A percentile compares a stretch with the other conserved stretches of the same genome.
Conservation (phyloP, 1,139 yeast species). For the Hanseniaspora sp. region DNA sequence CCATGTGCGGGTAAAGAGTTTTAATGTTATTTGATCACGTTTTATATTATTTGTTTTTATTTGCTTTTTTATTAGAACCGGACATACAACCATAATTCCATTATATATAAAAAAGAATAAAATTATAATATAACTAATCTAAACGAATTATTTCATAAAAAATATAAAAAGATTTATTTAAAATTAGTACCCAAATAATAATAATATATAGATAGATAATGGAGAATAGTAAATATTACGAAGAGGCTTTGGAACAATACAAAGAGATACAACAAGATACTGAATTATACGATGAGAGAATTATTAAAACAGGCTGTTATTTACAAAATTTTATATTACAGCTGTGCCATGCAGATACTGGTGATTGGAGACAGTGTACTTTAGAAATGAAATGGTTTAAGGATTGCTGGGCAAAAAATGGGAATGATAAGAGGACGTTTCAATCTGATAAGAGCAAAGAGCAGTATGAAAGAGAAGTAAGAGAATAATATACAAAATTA, state of each 20-base stretch:
- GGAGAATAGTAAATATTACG: conserved; percentile 23
- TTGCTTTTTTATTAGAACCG: too few relatives aligned
- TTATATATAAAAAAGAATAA: too few relatives aligned
- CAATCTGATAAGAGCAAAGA: conserved; percentile 24
- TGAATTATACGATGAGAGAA: conserved; percentile 49
- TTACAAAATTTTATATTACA: conserved; percentile 51
- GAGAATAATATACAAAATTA: neutral
- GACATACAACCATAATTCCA: too few relatives aligned
- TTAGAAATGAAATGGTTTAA: conserved; percentile 37
- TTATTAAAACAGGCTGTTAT: conserved; percentile 58
- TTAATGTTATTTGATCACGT: too few relatives aligned
- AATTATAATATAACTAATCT: too few relatives aligned
- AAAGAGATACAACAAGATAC: conserved; percentile 22
- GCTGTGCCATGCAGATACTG: conserved; percentile 67
- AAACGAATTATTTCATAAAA: neutral
- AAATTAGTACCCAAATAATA: neutral
- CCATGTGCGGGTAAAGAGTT: too few relatives aligned
- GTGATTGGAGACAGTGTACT: conserved; percentile 67
- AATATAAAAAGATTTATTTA: neutral
- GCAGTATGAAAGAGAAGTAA: conserved; percentile 4
- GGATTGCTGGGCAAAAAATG: conserved; percentile 26
- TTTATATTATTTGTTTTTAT: too few relatives aligned
- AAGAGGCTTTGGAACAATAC: conserved; percentile 28
- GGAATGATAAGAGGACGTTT: conserved; percentile 26
- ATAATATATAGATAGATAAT: neutral